Conservation (phyloP, 257 asterid genomes). For the Solanum lycopersicoides region DNA sequence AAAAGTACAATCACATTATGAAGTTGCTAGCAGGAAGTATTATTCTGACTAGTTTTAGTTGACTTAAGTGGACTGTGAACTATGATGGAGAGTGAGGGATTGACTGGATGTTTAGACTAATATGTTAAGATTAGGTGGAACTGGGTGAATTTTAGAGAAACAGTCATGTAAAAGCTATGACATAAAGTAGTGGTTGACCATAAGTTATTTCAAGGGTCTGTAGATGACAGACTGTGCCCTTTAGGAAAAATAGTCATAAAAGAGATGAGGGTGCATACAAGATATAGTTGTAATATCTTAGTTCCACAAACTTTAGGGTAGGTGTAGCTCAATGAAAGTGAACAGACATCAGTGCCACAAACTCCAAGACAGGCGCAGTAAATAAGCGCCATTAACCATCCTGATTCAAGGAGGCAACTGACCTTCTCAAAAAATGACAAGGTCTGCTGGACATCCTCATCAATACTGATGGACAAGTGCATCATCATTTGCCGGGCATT, state of each 20-base stretch:
- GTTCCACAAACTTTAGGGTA: not conserved
- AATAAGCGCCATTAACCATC: not conserved
- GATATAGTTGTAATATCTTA: not conserved
- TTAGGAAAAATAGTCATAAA: not conserved
- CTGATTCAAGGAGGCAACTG: not conserved
- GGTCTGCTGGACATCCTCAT: constrained; percentile 89
- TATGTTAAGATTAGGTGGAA: not conserved
- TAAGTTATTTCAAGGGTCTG: not conserved
- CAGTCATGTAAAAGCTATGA: not conserved
- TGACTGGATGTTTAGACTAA: not conserved
- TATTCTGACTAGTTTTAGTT: not conserved
- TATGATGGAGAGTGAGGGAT: not conserved
- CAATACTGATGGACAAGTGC: constrained; percentile 59
- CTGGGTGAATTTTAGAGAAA: not conserved
- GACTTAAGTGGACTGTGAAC: not conserved
- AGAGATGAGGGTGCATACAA: not conserved
- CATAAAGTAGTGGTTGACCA: not conserved
- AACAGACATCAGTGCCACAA: not conserved
- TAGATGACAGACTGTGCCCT: not conserved
- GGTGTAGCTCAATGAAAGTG: not conserved
- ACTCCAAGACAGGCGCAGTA: not conserved
- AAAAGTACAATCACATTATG: not conserved
- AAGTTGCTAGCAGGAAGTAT: not conserved
- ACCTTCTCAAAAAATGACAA: constrained; percentile 92
- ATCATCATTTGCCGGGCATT: constrained; percentile 81